phyloP scores from a whole-genome alignment of 345 rosid species.

The Zanthoxylum bungeanum region DNA sequence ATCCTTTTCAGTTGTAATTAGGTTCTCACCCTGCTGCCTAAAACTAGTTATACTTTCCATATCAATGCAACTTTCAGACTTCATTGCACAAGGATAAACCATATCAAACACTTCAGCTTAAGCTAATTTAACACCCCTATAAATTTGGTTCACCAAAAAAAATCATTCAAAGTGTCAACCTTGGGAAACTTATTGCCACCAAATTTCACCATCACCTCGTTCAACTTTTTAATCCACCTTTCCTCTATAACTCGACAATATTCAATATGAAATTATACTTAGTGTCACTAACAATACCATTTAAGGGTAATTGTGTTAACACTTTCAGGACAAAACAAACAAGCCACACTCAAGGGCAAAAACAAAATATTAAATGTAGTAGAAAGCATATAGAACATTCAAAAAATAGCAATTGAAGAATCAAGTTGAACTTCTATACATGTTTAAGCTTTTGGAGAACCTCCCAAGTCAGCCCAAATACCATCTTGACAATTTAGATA shows the following conservation, averaged over 20 bases:
- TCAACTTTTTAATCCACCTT: background rate
- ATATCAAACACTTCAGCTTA: background rate
- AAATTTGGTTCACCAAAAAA: background rate
- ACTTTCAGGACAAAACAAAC: background rate
- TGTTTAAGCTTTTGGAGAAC: background rate
- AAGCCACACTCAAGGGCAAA: background rate
- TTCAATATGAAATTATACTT: background rate
- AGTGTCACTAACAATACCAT: background rate
- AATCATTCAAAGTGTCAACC: background rate
- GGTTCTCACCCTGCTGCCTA: background rate
- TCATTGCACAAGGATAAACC: background rate
- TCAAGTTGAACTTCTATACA: background rate
- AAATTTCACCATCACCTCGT: background rate
- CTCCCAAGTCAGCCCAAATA: conserved; percentile 6
- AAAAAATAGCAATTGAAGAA: background rate
- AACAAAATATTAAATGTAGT: background rate
- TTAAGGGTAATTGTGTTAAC: background rate
- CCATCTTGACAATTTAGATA: background rate
- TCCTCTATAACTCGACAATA: background rate
- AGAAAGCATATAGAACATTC: background rate
- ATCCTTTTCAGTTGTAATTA: background rate
- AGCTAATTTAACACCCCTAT: background rate
- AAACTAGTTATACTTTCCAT: background rate
- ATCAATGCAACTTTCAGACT: background rate
- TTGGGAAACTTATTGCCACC: background rate